phyloP scores from a whole-genome alignment of 2,329 filamentous ascomycete species.

The Talaromyces albobiverticillius region DNA sequence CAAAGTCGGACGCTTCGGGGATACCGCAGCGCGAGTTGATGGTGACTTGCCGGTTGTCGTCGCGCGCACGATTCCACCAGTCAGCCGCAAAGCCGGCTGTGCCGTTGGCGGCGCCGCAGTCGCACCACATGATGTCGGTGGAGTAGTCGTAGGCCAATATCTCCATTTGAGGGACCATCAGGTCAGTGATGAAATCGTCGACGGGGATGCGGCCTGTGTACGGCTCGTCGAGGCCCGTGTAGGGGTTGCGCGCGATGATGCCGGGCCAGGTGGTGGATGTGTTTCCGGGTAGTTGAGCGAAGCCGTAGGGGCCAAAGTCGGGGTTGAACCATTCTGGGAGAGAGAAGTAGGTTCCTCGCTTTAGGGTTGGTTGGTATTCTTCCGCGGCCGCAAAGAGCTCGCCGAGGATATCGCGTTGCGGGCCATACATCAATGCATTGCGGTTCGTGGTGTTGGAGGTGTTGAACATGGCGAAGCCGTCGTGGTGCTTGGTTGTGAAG shows the following conservation, averaged over 20 bases:
- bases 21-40: slow-evolving; percentile 59
- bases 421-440: slow-evolving; percentile 38
- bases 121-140: slow-evolving; percentile 50
- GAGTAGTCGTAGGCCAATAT: slow-evolving; percentile 38
- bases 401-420: slow-evolving; percentile 40
- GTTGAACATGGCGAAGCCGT: slow-evolving; percentile 48
- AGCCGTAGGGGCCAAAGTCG: slow-evolving; percentile 41
- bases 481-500: slow-evolving; percentile 46
- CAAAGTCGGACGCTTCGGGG: slow-evolving; percentile 50
- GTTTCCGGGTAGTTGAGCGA: slow-evolving; percentile 31
- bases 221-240: slow-evolving; percentile 40
- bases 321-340: slow-evolving; percentile 50
- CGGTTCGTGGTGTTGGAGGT: slow-evolving; percentile 39
- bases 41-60: slow-evolving; percentile 47
- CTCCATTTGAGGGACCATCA: slow-evolving; percentile 46
- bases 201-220: slow-evolving; percentile 46
- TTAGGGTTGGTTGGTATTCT: slow-evolving; percentile 42
- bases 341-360: slow-evolving; percentile 45
- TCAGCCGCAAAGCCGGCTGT: slow-evolving; percentile 41
- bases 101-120: slow-evolving; percentile 44
- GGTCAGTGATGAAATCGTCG: slow-evolving; percentile 39
- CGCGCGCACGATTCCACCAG: slow-evolving; percentile 43
- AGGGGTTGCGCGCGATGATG: slow-evolving; percentile 45
- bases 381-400: slow-evolving; percentile 45
- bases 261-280: slow-evolving; percentile 26